A percentile compares a stretch with the other conserved stretches of the same genome.
Evolutionary conservation across 75 land plant genomes (phyloP).

Genomic region (Adiantum capillusveneris): DNA sequence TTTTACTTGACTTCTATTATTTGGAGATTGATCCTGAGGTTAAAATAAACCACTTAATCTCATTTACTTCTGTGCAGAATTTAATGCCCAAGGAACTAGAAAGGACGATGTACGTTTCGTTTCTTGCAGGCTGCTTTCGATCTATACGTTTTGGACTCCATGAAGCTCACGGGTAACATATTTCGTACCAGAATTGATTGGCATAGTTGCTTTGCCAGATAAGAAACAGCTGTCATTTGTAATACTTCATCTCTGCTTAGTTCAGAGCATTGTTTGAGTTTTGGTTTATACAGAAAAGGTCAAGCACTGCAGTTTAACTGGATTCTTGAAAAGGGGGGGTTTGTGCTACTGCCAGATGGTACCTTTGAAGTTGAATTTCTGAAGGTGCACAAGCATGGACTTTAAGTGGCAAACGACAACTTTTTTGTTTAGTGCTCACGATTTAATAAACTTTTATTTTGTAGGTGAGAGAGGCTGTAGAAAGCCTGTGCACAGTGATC

Average conservation of each 20-base stretch:
- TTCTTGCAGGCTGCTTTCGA: conserved; percentile 93
- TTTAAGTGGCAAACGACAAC: neutral
- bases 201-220: neutral
- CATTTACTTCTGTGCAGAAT: conserved; percentile 28
- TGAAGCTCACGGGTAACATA: conserved; percentile 89
- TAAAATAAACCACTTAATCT: too few relatives aligned
- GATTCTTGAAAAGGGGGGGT: conserved; percentile 74
- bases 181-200: neutral
- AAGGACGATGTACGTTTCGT: conserved; percentile 89
- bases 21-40: too few relatives aligned
- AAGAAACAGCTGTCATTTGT: too few relatives aligned
- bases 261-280: too few relatives aligned
- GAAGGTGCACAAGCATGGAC: conserved; percentile 33
- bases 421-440: neutral
- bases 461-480: conserved; percentile 73
- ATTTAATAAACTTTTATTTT: too few relatives aligned
- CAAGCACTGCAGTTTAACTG: conserved; percentile 94
- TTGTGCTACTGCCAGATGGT: conserved; percentile 53
- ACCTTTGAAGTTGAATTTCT: conserved; percentile 67
- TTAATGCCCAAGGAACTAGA: conserved; percentile 51
- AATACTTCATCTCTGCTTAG: too few relatives aligned
- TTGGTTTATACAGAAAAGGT: conserved; percentile 69
- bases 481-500: conserved; percentile 62
- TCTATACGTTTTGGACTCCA: conserved; percentile 90
- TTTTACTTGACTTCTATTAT: neutral